These are phyloP conservation scores for Saitozyma podzolica DNA, from an alignment of 768 basidiomycete species.

Conservation along the genomic window DNA sequence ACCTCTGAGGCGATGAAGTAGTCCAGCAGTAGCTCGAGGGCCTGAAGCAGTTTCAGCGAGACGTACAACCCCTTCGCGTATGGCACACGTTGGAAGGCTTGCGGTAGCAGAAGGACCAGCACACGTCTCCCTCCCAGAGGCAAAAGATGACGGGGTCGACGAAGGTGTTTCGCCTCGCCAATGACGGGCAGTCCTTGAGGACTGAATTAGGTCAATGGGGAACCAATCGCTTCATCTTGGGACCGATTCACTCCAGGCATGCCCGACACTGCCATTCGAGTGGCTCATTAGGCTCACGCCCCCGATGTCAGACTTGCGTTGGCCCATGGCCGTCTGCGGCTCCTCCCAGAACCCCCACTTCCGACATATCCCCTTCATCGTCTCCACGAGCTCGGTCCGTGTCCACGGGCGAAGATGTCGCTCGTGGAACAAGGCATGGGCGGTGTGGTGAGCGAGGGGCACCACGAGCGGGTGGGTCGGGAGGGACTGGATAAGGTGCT, in stretches of 20 bases:
- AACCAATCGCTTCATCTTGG: not conserved
- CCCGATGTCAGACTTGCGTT: conserved; percentile 77
- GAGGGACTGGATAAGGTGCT: no score
- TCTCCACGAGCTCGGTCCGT: conserved; percentile 62
- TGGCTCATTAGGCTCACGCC: no score
- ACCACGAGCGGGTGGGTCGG: conserved; percentile 75
- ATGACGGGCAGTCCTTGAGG: conserved; percentile 70
- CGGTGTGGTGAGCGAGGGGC: conserved; percentile 79
- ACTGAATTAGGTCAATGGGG: conserved; percentile 43
- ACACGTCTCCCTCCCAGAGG: conserved; percentile 91
- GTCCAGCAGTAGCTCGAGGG: conserved; percentile 73
- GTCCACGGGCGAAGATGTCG: conserved; percentile 69
- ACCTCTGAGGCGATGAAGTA: conserved; percentile 86
- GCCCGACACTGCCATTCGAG: conserved; percentile 56
- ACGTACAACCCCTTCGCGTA: conserved; percentile 56
- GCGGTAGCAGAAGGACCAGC: conserved; percentile 85
- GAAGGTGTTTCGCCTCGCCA: conserved; percentile 76
- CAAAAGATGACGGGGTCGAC: conserved; percentile 83
- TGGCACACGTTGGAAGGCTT: conserved; percentile 63
- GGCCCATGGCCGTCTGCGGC: conserved; percentile 7
- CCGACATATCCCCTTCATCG: conserved; percentile 62
- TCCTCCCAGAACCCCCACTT: conserved; percentile 66
- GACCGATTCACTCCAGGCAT: conserved; percentile 8
- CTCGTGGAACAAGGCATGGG: conserved; percentile 78
- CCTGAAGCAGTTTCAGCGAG: conserved; percentile 55